A percentile compares a stretch with the other conserved stretches of the same genome.
These are phyloP conservation scores for Aspergillus coremiiformis DNA, from an alignment of 495 filamentous ascomycete genomes.

Conservation along the genomic window DNA sequence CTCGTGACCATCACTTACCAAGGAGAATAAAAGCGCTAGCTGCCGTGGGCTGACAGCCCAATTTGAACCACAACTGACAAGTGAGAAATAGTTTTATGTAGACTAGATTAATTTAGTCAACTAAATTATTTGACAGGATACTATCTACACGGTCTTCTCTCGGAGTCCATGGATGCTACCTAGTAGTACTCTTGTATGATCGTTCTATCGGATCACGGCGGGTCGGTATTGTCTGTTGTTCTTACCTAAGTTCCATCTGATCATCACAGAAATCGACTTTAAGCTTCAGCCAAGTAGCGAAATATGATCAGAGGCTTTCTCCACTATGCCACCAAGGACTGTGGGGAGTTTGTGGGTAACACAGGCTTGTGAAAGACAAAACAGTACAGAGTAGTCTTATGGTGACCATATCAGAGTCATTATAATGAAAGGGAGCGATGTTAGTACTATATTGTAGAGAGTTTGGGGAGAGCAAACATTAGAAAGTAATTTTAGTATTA, in stretches of 20 bases:
- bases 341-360: conserved; percentile 1
- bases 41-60: neutral
- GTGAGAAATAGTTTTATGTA: neutral
- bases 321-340: neutral
- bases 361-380: neutral
- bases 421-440: too few species aligned
- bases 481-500: too few species aligned
- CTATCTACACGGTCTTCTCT: too few species aligned
- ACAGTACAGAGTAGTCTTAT: neutral
- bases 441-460: too few species aligned
- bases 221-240: too few species aligned
- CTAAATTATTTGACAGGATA: too few species aligned
- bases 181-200: too few species aligned
- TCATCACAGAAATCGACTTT: neutral
- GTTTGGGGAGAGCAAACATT: too few species aligned
- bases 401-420: too few species aligned
- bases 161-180: too few species aligned
- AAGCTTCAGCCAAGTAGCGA: neutral
- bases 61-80: neutral
- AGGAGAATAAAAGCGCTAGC: neutral
- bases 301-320: neutral
- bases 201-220: too few species aligned
- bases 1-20: neutral
- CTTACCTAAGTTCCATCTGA: neutral
- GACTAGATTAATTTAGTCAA: neutral